phyloP scores from a whole-genome alignment of 768 basidiomycete species.

The Wakefieldia striispora region DNA sequence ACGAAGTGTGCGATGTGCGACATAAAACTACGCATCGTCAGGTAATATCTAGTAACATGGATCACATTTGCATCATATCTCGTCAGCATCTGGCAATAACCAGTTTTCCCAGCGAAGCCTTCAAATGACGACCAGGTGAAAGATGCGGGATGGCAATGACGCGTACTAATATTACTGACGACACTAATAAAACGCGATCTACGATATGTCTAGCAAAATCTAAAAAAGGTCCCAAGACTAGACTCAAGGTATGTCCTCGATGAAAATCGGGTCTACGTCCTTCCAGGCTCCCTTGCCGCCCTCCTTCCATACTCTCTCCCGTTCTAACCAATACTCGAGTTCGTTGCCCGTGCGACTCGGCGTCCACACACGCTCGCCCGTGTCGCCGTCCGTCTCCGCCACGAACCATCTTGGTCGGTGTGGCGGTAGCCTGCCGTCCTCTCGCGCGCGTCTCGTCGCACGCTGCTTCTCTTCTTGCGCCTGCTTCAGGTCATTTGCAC shows the following conservation, averaged over 20 bases:
- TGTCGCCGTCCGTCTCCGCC: constrained; percentile 81
- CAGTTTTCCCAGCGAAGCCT: no score
- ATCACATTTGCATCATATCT: no score
- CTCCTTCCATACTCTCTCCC: constrained; percentile 58
- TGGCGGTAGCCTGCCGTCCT: constrained; percentile 65
- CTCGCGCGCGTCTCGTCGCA: constrained; percentile 65
- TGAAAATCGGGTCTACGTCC: constrained; percentile 79
- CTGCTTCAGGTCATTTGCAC: constrained; percentile 76
- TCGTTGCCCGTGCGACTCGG: constrained; percentile 52
- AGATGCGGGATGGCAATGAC: no score
- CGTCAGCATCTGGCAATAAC: no score
- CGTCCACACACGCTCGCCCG: constrained; percentile 85
- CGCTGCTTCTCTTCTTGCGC: constrained; percentile 82
- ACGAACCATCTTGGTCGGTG: constrained; percentile 89
- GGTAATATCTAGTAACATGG: no score
- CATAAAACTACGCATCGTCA: no score
- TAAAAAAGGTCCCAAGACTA: neutral
- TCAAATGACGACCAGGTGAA: no score
- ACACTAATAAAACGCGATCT: no score
- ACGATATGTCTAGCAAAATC: no score
- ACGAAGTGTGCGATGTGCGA: no score
- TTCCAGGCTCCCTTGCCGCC: constrained; percentile 47
- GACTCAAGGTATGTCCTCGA: constrained; percentile 49
- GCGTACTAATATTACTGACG: no score
- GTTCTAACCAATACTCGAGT: constrained; percentile 83